Conservation (phyloP, 78 protist species). For the Trichosphaerium sp. region DNA sequence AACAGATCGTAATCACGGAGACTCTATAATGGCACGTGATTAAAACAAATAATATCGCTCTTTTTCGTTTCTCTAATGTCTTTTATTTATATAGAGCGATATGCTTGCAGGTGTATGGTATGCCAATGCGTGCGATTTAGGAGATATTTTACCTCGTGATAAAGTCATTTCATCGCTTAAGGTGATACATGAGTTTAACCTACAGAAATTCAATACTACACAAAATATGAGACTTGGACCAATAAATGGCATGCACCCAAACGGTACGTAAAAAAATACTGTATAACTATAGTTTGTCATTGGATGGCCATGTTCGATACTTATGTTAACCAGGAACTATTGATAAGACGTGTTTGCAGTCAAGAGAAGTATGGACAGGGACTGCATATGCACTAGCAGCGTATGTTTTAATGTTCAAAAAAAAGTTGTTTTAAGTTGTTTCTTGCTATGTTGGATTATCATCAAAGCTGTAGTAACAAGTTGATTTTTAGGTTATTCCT, state of each 20-base stretch:
- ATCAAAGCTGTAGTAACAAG: neutral
- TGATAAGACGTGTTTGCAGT: constrained; percentile 38
- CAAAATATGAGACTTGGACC: constrained; percentile 35
- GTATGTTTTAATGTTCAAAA: constrained; percentile 27
- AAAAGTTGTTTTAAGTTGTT: constrained; percentile 21
- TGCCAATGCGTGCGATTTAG: neutral
- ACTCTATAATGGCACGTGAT: neutral
- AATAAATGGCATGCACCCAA: constrained; percentile 50
- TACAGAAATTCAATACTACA: constrained; percentile 12
- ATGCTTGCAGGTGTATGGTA: constrained; percentile 55
- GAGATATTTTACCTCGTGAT: constrained; percentile 14
- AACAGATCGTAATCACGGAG: neutral
- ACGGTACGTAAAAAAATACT: no score
- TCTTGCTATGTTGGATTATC: constrained; percentile 15
- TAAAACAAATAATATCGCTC: constrained; percentile 26
- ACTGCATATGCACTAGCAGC: constrained; percentile 30
- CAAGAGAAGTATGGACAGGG: constrained; percentile 52
- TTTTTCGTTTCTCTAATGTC: no score
- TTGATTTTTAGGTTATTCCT: neutral
- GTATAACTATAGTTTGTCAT: no score
- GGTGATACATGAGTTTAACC: constrained; percentile 34
- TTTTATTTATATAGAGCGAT: no score
- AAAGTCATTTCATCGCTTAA: constrained; percentile 25
- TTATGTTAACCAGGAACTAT: no score
- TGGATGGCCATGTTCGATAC: no score